Evolutionary conservation across 1,284 basidiomycete species (phyloP), one percentile per base, ranked within the genome.

Genomic region (Sparassis latifolia): DNA sequence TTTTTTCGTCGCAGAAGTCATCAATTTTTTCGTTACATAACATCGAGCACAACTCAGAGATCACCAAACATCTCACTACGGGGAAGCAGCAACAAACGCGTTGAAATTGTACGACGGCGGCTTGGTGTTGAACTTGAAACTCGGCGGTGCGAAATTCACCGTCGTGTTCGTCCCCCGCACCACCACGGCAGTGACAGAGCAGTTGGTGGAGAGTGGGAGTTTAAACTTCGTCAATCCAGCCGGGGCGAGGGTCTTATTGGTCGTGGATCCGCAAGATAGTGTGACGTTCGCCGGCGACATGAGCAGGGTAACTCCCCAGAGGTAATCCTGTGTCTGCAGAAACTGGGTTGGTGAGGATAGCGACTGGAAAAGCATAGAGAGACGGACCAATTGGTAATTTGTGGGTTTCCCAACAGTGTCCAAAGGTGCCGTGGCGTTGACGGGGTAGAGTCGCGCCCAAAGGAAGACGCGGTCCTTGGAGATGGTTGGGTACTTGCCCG

Each of bases 401-500:
- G 50, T 52, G 4, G 75, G 75, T 43, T 62, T 66, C 1, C 63
- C 66, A n/a, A 74, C 61, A 6, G 56, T 38, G 54, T 66, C 66
- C 20, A 20, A 20, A 7, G 63, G 55, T 4, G 64, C 61, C 12
- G 57, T 58, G 3, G 76, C 79, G 32, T 59, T 63, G 40, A 69
- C 69, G 12, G 76, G 69, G 52, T 77, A 77, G 10, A 79, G 74
- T 45, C 80, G 62, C 27, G 75, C 73, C 76, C 80, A 85, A 57
- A 82, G 74, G 65, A 79, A 78, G 53, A 86, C 75, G 37, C 70
- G 68, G 61, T 86, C 82, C 58, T 74, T 70, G 4, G 71, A 72
- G 57, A 85, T 76, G 12, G 69, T 46, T 4, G 84, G 82, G 62
- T 80, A 84, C 2, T 61, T 54, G n/a, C 84, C 84, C 3, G 77